Conservation (phyloP, 106 monocot genomes). For the Gastrodia elata region DNA sequence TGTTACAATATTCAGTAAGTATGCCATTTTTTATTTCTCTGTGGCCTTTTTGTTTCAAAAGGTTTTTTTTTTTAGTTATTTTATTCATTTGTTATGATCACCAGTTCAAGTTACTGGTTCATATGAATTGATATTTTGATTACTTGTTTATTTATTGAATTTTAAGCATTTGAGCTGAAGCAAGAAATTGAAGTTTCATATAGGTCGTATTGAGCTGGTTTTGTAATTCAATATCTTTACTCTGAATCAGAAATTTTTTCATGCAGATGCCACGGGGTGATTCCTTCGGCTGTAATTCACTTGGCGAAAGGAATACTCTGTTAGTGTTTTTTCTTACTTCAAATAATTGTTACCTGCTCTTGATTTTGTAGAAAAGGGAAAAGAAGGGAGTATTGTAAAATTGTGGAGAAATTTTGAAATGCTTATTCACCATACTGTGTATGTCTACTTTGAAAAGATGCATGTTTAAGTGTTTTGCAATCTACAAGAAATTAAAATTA, state of each 20-base stretch:
- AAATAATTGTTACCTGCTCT: constrained; percentile 10
- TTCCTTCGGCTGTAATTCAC: constrained; percentile 8
- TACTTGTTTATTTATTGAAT: neutral
- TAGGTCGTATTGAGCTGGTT: neutral
- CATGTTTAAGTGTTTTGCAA: no score
- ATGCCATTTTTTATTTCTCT: no score
- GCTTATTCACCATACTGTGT: no score
- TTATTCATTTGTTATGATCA: neutral
- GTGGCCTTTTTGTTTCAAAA: neutral
- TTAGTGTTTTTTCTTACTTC: constrained; percentile 7
- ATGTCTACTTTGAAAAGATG: no score
- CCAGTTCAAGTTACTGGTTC: neutral
- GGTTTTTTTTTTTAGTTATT: no score
- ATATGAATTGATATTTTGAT: neutral
- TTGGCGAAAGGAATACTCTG: constrained; percentile 11
- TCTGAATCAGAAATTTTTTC: constrained; percentile 16
- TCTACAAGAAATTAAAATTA: no score
- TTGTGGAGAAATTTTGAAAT: no score
- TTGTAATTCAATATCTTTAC: neutral
- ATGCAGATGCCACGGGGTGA: constrained; percentile 14
- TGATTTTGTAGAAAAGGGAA: no score
- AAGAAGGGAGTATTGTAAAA: no score
- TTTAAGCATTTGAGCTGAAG: neutral
- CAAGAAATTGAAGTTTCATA: neutral
- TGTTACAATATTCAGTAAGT: no score